Evolutionary conservation across 1,139 yeast genomes (phyloP), one percentile per base, ranked within the genome.

Genomic region (Candida gigantensis): DNA sequence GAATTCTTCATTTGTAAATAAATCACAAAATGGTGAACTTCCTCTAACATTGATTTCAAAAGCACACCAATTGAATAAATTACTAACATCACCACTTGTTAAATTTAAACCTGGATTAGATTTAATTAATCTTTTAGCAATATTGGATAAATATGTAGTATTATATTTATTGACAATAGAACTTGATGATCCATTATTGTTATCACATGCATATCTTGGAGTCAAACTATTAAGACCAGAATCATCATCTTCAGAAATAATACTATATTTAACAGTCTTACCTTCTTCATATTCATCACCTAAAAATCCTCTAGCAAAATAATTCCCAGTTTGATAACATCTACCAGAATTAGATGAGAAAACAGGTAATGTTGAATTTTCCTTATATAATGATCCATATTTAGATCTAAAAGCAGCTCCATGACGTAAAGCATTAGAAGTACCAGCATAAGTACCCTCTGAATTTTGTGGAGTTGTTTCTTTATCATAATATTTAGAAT

Each of bases 31-130:
- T 8, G 67, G 66, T 9, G 79, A 65, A 6, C 55, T 35, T 2
- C 81, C 84, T 26, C 58, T 59, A 18, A 70, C 76, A 47, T 76
- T 74, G 45, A 77, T 52, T 49, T 77, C 84, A 53, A 61, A 79
- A 2, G 80, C 79, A 57, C 83, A 79, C 60, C 74, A 60, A 26
- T 57, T 55, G 44, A 71, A 58, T 46, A 77, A 46, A 32, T 52
- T 46, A 30, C 51, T 49, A 28, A 78, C 65, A 41, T 81, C 81
- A 10, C 46, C 38, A 4, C 58, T 47, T 3, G 68, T 64, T 15
- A 77, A 53, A 47, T 70, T 62, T 37, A 72, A 62, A 14, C 51
- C 49, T 3, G 56, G 57, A 33, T 53, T 54, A 17, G 37, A 57
- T 38, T 54, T 51, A 38, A 57, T 62, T 34, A 76, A 52, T 29